Conservation (phyloP, 106 monocot genomes). For the Allium cepa region DNA sequence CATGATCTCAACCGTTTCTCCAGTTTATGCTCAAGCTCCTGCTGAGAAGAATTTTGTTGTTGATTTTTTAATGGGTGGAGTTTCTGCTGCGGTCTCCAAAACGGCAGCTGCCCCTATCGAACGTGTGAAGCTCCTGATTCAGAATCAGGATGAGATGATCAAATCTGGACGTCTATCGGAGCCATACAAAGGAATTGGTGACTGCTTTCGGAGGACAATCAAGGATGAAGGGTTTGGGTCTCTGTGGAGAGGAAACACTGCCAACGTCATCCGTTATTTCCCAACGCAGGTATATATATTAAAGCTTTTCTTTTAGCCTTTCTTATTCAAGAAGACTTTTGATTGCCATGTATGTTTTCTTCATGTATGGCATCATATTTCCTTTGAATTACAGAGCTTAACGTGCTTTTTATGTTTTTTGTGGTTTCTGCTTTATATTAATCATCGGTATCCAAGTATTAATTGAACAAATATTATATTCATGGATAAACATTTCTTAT, state of each 20-base stretch:
- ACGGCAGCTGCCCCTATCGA: slow-evolving; percentile 46
- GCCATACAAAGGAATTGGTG: slow-evolving; percentile 44
- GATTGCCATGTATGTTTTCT: too few relatives aligned
- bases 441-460: too few relatives aligned
- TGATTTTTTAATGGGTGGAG: slow-evolving; percentile 48
- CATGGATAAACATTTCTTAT: too few relatives aligned
- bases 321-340: too few relatives aligned
- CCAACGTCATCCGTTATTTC: slow-evolving; percentile 55
- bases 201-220: slow-evolving; percentile 32
- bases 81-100: slow-evolving; percentile 45
- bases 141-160: slow-evolving; percentile 53
- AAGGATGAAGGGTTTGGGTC: slow-evolving; percentile 37
- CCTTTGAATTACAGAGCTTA: too few relatives aligned
- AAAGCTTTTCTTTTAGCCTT: too few relatives aligned
- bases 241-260: slow-evolving; percentile 49
- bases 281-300: slow-evolving; percentile 35
- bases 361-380: too few relatives aligned
- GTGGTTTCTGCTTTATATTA: too few relatives aligned
- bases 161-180: slow-evolving; percentile 39
- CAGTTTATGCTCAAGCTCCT: slow-evolving; percentile 33
- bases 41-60: slow-evolving; percentile 27
- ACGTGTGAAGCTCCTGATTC: slow-evolving; percentile 40
- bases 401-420: too few relatives aligned
- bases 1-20: slow-evolving; percentile 8
- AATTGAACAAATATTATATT: too few relatives aligned